Evolutionary conservation across 164 flowering plant species (phyloP), one percentile per base, ranked within the genome.

Genomic region (Dillenia suffruticosa): DNA sequence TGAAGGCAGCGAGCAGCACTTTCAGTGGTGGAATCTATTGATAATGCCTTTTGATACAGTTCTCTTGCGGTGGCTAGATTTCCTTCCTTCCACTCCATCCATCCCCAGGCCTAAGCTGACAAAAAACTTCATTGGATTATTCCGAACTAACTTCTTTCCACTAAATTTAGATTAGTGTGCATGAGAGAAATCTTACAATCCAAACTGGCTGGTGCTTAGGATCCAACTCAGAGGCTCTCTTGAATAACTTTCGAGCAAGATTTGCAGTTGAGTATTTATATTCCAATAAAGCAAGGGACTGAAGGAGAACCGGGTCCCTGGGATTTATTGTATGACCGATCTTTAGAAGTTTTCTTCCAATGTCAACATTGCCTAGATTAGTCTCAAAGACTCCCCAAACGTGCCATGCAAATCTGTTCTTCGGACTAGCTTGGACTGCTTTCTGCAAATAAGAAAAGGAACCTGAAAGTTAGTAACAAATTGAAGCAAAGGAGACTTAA

Each of bases 11-110:
- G 86, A 44, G 97, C 97, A 67, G 98, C 97, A 77, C 86, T 94
- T 68, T 90, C 97, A 67, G 62, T 89, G 3, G 80, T 72, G 59
- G 96, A 71, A 65, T 90, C 57, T 49, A 94, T 89, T 50, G 88
- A 76, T 51, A 94, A 63, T 61, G 90, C 96, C 60, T 70, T 87
- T 73, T 84, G 92, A 77, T 94, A 94, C 24, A 86, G 68, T 66
- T 86, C 82, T 59, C 98, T 81, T 49, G 98, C 98, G 22, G 75
- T 83, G 13, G 63, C 44, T 47, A 90, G 61, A 72, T 90, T 88
- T 61, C 98, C 98, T 81, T 93, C 98, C 73, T 87, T 94, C 97
- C 98, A 94, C 67, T 94, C 98, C 96, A 94, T 87, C 98, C 98
- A 94, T 49, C 98, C 97, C 97, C 98, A 94, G 56, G 92, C 98